A percentile compares a stretch with the other conserved stretches of the same genome.
phyloP scores from a whole-genome alignment of 768 basidiomycete genomes.

The Mycena capillaripes region DNA sequence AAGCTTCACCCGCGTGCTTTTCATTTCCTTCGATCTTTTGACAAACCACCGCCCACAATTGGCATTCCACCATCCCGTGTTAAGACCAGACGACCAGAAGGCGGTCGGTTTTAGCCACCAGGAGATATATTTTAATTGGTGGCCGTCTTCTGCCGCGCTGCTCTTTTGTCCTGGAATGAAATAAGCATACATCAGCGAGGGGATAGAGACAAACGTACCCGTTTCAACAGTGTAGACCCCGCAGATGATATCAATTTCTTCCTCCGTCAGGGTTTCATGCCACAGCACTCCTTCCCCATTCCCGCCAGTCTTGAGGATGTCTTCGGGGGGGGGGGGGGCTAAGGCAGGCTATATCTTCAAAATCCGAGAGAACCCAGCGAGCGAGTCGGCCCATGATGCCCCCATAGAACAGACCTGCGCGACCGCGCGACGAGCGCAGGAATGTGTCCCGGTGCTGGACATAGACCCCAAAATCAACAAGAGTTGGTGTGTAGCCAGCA shows the following conservation, averaged over 20 bases:
- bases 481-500: constrained; percentile 17
- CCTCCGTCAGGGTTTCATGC: constrained; percentile 6
- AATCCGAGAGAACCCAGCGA: constrained; percentile 9
- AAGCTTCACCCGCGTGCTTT: background rate
- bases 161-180: constrained; percentile 23
- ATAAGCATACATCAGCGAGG: constrained; percentile 6
- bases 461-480: constrained; percentile 22
- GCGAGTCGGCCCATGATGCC: constrained; percentile 28
- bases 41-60: constrained; percentile 30
- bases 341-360: constrained; percentile 6
- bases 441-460: constrained; percentile 19
- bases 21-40: constrained; percentile 25
- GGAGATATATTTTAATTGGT: constrained; percentile 24
- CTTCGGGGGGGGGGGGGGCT: constrained; percentile 20
- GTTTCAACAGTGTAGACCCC: constrained; percentile 32
- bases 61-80: constrained; percentile 29
- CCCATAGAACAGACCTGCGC: constrained; percentile 24
- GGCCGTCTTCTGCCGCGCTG: background rate
- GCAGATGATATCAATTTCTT: constrained; percentile 28
- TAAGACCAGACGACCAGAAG: constrained; percentile 25
- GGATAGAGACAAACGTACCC: constrained; percentile 10
- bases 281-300: constrained; percentile 11
- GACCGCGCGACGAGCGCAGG: constrained; percentile 24
- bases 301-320: constrained; percentile 15
- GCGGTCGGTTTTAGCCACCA: constrained; percentile 29